These are phyloP conservation scores for Eucalyptus cloeziana DNA, from an alignment of 345 rosid genomes.

Conservation along the genomic window DNA sequence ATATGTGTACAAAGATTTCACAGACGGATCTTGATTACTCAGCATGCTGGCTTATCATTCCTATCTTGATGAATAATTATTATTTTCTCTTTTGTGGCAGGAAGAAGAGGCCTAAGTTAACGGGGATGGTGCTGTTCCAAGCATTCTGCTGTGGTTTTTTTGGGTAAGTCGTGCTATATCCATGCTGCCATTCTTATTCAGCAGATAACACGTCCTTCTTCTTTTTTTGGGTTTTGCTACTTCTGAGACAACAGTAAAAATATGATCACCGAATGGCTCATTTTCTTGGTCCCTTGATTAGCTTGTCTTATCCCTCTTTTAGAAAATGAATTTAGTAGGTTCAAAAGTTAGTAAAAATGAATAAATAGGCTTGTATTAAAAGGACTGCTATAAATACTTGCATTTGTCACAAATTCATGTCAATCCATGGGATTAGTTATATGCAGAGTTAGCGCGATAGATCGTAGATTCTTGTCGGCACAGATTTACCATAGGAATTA, in stretches of 20 bases:
- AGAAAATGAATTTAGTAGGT: not conserved
- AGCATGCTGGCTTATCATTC: not conserved
- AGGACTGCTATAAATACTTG: not conserved
- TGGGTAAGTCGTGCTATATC: slow-evolving; percentile 19
- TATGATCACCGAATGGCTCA: not conserved
- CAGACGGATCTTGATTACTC: not conserved
- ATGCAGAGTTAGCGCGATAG: not conserved
- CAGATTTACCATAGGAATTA: not conserved
- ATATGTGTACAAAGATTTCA: not conserved
- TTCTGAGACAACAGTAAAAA: not conserved
- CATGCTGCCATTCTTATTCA: not conserved
- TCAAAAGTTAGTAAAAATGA: not conserved
- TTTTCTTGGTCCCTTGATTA: not conserved
- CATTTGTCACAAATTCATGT: not conserved
- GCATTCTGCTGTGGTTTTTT: slow-evolving; percentile 31
- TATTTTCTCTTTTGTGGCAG: not conserved
- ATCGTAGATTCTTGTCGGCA: not conserved
- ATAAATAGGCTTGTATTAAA: not conserved
- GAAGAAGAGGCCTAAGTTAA: slow-evolving; percentile 33
- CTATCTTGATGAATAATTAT: not conserved
- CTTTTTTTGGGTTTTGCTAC: not conserved
- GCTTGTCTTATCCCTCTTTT: not conserved
- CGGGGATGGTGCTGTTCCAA: slow-evolving; percentile 24
- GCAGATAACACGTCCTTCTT: not conserved
- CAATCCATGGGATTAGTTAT: not conserved